Base-by-base conservation (phyloP, 2,329 filamentous ascomycete species). In the Escovopsis weberi region DNA sequence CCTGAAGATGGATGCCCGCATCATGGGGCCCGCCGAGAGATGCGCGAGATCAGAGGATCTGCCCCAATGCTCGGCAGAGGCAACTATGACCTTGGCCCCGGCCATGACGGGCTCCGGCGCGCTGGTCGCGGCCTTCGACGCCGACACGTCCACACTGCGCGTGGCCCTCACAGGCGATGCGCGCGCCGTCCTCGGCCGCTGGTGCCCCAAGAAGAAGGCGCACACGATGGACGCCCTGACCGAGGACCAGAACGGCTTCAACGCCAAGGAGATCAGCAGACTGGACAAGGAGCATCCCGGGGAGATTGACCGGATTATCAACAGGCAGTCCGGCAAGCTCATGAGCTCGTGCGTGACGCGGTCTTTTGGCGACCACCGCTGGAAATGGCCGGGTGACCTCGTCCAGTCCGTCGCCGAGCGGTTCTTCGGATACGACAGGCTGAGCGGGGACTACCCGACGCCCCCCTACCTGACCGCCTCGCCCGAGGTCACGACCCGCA, bases 121-220 rank as follows among this genome's bases (percentile, higher is more conserved):
- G 10, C 61, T 82, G 1, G 62, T 84, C 2, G 67, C 77, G 0
- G 59, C 81, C 2, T 82, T 75, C 52, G 77, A 85, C 47, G 67
- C 75, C 0, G 45, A 50, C 1, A 62, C 63, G 1, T 63, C 64
- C 5, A 72, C 63, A 0, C 59, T 85, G 0, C 71, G 74, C 23
- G 76, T 81, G 2, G 80, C 80, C 1, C 78, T 76, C 47, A 73
- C 74, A 0, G 81, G 81, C 0, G 80, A 85, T 58, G 82, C 75
- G 1, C 69, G 79, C 33, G 78, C 78, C 10, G 76, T 83, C 0
- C 64, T 82, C 0, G 80, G 78, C 2, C 54, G 53, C 2, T 58
- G 67, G 59, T 63, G 68, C 11, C 41, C 60, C 0, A 53, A 63
- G 8, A 59, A 63, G 0, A 40, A 43, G 1, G 62, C 58, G 18